Evolutionary conservation across 805 yeast species (phyloP).

Genomic region (Wickerhamiella lipophila): DNA sequence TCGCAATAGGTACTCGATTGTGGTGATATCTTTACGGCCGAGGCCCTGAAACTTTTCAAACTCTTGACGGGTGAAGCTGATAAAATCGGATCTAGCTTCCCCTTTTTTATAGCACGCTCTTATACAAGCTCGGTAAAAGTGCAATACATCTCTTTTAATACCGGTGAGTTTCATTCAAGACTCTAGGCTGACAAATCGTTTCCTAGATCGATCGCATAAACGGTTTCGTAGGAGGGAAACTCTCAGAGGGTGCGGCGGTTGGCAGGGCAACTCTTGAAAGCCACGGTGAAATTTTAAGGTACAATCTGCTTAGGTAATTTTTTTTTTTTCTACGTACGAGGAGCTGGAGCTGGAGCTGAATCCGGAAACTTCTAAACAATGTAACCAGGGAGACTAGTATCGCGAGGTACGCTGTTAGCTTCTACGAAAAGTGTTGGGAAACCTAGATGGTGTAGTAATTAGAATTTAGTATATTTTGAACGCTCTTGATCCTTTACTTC

Average conservation of each 20-base stretch:
- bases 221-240: background rate
- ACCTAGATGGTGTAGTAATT: too few relatives aligned
- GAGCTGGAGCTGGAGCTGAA: background rate
- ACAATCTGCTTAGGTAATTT: background rate
- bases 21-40: conserved; percentile 66
- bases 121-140: conserved; percentile 38
- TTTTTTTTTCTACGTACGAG: background rate
- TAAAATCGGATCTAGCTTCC: conserved; percentile 36
- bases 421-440: too few relatives aligned
- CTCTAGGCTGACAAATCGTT: background rate
- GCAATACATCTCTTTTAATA: conserved; percentile 33
- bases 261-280: background rate
- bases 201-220: background rate
- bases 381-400: conserved; percentile 4
- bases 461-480: too few relatives aligned
- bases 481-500: too few relatives aligned
- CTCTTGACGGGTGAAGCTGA: conserved; percentile 42
- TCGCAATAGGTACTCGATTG: conserved; percentile 74
- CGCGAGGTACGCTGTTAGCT: background rate
- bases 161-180: conserved; percentile 26
- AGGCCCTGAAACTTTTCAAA: conserved; percentile 45
- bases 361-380: conserved; percentile 6
- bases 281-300: background rate
- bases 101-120: conserved; percentile 39
- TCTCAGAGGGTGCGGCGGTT: background rate